Base-by-base conservation (phyloP, 345 rosid species). In the Bruguiera gymnorhiza region DNA sequence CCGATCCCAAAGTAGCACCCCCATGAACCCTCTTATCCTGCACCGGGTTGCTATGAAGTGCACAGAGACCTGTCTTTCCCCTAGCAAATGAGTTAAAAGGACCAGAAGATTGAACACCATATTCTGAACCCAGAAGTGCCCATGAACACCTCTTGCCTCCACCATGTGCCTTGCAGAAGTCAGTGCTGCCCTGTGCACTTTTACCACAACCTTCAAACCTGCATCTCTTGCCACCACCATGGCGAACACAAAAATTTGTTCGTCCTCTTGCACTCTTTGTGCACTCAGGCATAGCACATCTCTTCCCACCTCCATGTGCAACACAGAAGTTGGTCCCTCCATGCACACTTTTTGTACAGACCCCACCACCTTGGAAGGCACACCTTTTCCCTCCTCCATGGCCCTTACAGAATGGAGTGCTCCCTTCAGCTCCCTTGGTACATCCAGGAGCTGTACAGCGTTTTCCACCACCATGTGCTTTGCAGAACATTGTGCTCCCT, bases 321-420 rank as follows among this genome's bases (percentile, higher is more conserved):
- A 94, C 99, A 57, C 99, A 94, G 83, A 92, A 94, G 73, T 88
- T 92, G 20, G 99, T 95, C 69, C 99, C 99, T 24, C 99, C 99
- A 61, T 95, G 99, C 62, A 95, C 97, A 78, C 99, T 92, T 90
- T 95, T 95, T 3, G 96, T 69, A 68, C 99, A 95, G 36, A 83
- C 75, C 51, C 89, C 96, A 51, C 83, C 90, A 43, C 88, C 97
- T 70, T 87, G 88, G 72, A 88, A 95, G 69, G 92, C 84, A 66
- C 99, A 95, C 77, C 99, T 78, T 80, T 92, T 95, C 0, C 99
- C 99, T 58, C 99, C 99, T 48, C 99, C 99, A 74, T 95, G 99
- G 60, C 96, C 99, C 78, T 94, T 94, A 77, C 99, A 94, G 74
- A 89, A 94, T 4, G 93, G 86, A 0, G 99, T 89, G 82, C 99